A percentile compares a stretch with the other conserved stretches of the same genome.
Conservation (phyloP, 768 basidiomycete genomes). For the Cubamyces lactineus region DNA sequence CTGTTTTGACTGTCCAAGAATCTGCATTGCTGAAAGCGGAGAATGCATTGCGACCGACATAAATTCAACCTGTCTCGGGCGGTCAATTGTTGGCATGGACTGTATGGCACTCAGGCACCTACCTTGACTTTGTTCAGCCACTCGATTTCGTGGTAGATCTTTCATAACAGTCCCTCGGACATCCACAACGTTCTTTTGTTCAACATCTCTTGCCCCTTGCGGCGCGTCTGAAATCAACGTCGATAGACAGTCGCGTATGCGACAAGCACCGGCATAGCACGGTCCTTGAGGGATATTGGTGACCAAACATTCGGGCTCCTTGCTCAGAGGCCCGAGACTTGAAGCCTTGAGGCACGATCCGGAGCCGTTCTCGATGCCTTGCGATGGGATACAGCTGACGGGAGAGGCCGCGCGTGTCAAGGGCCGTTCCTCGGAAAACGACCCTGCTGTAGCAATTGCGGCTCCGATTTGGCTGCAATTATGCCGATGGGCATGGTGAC, state of each 20-base stretch:
- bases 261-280: neutral
- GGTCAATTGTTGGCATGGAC: conserved; percentile 2
- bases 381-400: too few relatives aligned
- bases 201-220: conserved; percentile 1
- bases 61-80: conserved; percentile 3
- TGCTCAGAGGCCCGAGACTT: too few relatives aligned
- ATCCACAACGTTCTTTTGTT: conserved; percentile 1
- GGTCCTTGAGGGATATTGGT: neutral
- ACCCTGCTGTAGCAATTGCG: too few relatives aligned
- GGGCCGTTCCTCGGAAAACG: too few relatives aligned
- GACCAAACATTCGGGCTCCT: too few relatives aligned
- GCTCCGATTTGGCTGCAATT: neutral
- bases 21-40: neutral
- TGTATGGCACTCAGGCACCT: conserved; percentile 15
- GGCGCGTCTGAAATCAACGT: conserved; percentile 2
- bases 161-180: conserved; percentile 14
- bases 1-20: neutral
- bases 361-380: too few relatives aligned
- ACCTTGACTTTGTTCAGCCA: neutral
- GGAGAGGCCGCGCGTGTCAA: too few relatives aligned
- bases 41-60: conserved; percentile 1
- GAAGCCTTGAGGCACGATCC: neutral
- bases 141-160: neutral
- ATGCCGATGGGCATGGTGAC: neutral
- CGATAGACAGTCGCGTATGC: too few relatives aligned